Conservation (phyloP, 1,139 yeast genomes). For the Suhomyces wounanorum region DNA sequence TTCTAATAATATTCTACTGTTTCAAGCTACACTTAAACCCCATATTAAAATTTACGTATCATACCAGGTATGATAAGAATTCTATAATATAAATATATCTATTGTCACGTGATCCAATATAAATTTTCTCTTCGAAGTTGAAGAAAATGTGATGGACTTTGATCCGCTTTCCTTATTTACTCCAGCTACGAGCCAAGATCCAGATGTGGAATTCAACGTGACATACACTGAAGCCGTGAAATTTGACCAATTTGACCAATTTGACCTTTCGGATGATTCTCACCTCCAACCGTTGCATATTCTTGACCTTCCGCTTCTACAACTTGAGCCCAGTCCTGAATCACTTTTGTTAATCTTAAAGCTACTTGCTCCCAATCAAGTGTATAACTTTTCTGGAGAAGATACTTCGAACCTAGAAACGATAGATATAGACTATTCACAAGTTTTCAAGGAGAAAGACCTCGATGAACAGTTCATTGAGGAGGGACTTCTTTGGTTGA, state of each 20-base stretch:
- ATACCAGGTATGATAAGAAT: not conserved
- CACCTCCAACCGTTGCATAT: conserved; percentile 48
- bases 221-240: not conserved
- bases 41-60: not conserved
- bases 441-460: conserved; percentile 27
- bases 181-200: conserved; percentile 21
- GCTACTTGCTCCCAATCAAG: conserved; percentile 52
- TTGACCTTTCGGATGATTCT: conserved; percentile 20
- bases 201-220: not conserved
- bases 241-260: not conserved
- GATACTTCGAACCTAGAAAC: conserved; percentile 11
- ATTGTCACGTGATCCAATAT: conserved; percentile 2
- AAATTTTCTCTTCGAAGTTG: not conserved
- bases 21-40: not conserved
- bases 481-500: conserved; percentile 45
- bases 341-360: conserved; percentile 49
- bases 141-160: conserved; percentile 30
- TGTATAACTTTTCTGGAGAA: conserved; percentile 54
- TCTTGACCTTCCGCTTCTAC: conserved; percentile 65
- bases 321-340: conserved; percentile 48
- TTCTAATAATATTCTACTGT: too few relatives aligned
- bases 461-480: conserved; percentile 25
- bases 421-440: conserved; percentile 18
- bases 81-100: not conserved
- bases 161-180: conserved; percentile 49